A percentile compares a stretch with the other conserved stretches of the same genome.
Evolutionary conservation across 805 yeast species (phyloP).

Genomic region (Schwanniomyces occidentalis): DNA sequence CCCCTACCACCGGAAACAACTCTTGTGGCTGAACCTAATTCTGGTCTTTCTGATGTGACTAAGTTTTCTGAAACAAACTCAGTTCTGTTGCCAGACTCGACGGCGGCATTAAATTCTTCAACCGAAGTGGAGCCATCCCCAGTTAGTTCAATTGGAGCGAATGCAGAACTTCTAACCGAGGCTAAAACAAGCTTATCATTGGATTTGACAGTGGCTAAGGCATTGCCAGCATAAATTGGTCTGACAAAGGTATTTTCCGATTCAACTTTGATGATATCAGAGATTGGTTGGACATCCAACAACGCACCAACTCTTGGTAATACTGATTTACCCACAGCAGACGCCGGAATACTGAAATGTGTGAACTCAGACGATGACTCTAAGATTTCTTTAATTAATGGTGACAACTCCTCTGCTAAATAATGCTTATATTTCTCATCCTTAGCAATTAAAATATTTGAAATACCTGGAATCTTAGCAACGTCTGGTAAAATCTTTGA

Average conservation of each 20-base stretch:
- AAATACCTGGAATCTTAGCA: constrained; percentile 52
- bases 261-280: constrained; percentile 74
- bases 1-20: constrained; percentile 96
- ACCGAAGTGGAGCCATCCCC: constrained; percentile 44
- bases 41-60: constrained; percentile 83
- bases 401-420: constrained; percentile 79
- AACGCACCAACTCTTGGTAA: constrained; percentile 86
- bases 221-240: constrained; percentile 97
- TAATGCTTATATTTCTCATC: constrained; percentile 62
- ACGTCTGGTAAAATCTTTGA: constrained; percentile 49
- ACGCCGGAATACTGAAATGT: constrained; percentile 77
- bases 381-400: constrained; percentile 55
- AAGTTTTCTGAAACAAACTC: constrained; percentile 78
- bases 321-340: constrained; percentile 85
- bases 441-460: constrained; percentile 58
- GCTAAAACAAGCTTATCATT: constrained; percentile 64
- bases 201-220: constrained; percentile 76
- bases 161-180: constrained; percentile 86
- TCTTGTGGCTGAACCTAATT: constrained; percentile 74
- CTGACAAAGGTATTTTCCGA: constrained; percentile 75
- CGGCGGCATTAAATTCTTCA: constrained; percentile 46
- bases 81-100: constrained; percentile 40
- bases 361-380: constrained; percentile 44
- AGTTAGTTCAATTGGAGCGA: constrained; percentile 36
- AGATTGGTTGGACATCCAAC: constrained; percentile 82